Percentiles rank a stretch among this genome's conserved stretches.
These are phyloP conservation scores for Nitzschia palea DNA, from an alignment of 108 stramenopile species.

Conservation along the genomic window DNA sequence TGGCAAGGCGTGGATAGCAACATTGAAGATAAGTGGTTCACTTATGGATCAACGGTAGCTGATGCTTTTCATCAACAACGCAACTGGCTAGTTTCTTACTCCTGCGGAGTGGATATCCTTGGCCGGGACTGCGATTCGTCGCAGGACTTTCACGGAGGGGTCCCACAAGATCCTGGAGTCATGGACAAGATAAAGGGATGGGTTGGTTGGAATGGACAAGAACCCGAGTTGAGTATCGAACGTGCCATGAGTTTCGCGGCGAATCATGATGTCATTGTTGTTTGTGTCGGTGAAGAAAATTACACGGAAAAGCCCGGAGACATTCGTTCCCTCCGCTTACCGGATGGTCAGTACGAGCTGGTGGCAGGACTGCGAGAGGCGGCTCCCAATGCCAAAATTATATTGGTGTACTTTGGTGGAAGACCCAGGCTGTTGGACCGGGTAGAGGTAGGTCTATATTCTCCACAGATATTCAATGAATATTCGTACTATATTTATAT, in stretches of 20 bases:
- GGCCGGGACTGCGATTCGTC: slow-evolving; percentile 38
- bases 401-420: slow-evolving; percentile 67
- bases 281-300: slow-evolving; percentile 78
- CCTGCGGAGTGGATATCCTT: slow-evolving; percentile 54
- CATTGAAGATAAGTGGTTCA: slow-evolving; percentile 40
- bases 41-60: slow-evolving; percentile 47
- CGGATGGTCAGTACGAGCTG: slow-evolving; percentile 58
- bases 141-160: neutral
- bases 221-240: slow-evolving; percentile 20
- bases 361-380: slow-evolving; percentile 38
- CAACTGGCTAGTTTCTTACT: slow-evolving; percentile 32
- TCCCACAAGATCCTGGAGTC: slow-evolving; percentile 14
- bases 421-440: slow-evolving; percentile 49
- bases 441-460: too few relatives aligned
- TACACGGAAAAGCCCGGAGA: slow-evolving; percentile 89
- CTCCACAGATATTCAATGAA: too few relatives aligned
- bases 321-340: slow-evolving; percentile 57
- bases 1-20: slow-evolving; percentile 74
- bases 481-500: too few relatives aligned
- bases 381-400: slow-evolving; percentile 33
- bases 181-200: slow-evolving; percentile 24
- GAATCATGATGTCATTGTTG: slow-evolving; percentile 53
- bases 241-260: slow-evolving; percentile 33
- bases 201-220: slow-evolving; percentile 32
- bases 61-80: slow-evolving; percentile 22